Conservation (phyloP, 352 stramenopile species). For the Pythium oligandrum region DNA sequence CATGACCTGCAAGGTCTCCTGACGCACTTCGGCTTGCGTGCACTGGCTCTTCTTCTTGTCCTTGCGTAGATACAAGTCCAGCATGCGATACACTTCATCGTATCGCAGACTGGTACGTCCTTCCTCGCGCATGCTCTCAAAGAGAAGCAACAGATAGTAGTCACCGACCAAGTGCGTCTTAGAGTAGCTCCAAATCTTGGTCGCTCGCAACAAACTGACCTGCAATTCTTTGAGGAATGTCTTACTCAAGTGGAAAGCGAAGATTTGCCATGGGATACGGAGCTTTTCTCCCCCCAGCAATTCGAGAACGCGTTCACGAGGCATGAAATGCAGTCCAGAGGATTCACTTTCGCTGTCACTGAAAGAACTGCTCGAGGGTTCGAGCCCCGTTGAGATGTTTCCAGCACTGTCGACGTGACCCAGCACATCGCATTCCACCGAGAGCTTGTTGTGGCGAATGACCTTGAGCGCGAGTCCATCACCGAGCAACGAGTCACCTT, state of each 20-base stretch:
- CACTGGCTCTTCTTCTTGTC: conserved; percentile 65
- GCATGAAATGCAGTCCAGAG: conserved; percentile 3
- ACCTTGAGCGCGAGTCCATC: conserved; percentile 75
- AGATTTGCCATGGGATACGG: conserved; percentile 66
- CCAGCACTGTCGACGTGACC: conserved; percentile 28
- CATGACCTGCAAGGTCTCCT: conserved; percentile 82
- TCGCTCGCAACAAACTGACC: conserved; percentile 63
- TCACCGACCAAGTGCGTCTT: conserved; percentile 76
- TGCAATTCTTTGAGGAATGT: conserved; percentile 72
- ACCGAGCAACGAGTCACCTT: conserved; percentile 75
- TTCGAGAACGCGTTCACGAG: conserved; percentile 58
- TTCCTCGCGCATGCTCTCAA: conserved; percentile 69
- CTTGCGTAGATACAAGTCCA: conserved; percentile 80
- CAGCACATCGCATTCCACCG: conserved; percentile 79
- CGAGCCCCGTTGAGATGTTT: conserved; percentile 19
- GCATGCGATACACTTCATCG: conserved; percentile 82
- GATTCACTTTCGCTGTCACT: conserved; percentile 26
- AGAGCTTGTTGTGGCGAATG: conserved; percentile 78
- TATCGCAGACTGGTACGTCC: conserved; percentile 72
- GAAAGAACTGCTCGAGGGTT: conserved; percentile 31
- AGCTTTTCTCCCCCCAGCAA: conserved; percentile 82
- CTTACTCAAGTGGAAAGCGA: conserved; percentile 67
- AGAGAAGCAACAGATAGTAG: conserved; percentile 78
- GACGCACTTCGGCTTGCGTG: conserved; percentile 66
- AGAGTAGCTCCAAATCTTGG: conserved; percentile 80